Evolutionary conservation across 179 eudicot species (phyloP), one percentile per base, ranked within the genome.

Genomic region (Drosera spatulata): DNA sequence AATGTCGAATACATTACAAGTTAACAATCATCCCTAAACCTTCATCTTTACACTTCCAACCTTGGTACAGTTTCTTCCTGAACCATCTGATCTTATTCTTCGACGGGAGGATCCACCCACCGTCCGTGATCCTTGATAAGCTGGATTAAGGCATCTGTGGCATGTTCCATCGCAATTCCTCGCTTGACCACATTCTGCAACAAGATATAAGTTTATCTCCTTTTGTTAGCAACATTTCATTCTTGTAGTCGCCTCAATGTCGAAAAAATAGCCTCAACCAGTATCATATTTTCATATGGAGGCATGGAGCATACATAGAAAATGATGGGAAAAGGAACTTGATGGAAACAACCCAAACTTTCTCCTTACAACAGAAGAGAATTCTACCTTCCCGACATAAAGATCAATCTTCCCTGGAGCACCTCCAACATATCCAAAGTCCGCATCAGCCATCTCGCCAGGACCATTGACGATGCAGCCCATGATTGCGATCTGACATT

Each of bases 371-470:
- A n/a, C n/a, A 33, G 39, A 7, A 49, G 45, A 46, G 53, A 22
- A 42, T 7, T 44, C 15, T 75, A 93, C 97, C 99, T 89, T 86
- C 58, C 99, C 96, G 38, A 93, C 99, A 50, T 89, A 93, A 43
- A 93, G 86, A 67, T 93, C 99, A 65, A 93, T 93, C 79, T 93
- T 93, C 63, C 99, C 99, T 56, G 99, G 99, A 69, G 95, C 85
- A 58, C 99, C 99, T 58, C 96, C 99, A 44, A 93, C 99, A 50
- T 93, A 93, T 43, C 99, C 99, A 55, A 93, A 93, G 82, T 93
- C 97, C 60, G 99, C 99, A 85, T 93, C 99, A 54, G 97, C 99
- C 99, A 93, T 93, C 78, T 93, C 99, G 65, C 99, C 99, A 3
- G 97, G 99, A 61, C 99, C 99, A 68, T 93, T 93, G 46, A 93